Percentiles rank a stretch among this genome's conserved stretches.
Evolutionary conservation across 2,329 filamentous ascomycete species (phyloP).

Genomic region (Diaporthe caulivora): DNA sequence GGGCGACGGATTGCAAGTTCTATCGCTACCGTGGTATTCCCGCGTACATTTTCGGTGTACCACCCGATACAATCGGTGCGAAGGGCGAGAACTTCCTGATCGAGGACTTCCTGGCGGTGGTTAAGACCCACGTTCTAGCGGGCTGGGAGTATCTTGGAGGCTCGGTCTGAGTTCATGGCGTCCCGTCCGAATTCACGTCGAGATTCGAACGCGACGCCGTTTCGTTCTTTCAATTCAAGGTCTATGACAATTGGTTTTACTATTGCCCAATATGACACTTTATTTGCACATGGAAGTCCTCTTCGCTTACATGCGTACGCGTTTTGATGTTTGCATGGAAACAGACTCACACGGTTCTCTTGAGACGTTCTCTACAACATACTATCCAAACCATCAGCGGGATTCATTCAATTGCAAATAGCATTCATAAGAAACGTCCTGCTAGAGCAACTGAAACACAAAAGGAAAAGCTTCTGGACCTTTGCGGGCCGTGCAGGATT

Average conservation of each 20-base stretch:
- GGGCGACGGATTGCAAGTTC: constrained; percentile 56
- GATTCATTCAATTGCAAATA: not conserved
- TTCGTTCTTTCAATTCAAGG: too few relatives aligned
- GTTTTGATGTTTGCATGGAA: too few relatives aligned
- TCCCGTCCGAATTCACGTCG: too few relatives aligned
- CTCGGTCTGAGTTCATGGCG: constrained; percentile 6
- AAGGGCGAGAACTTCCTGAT: constrained; percentile 46
- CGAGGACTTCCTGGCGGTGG: constrained; percentile 47
- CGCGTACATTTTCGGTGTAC: constrained; percentile 51
- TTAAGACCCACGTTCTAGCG: constrained; percentile 48
- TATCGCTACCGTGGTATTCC: constrained; percentile 52
- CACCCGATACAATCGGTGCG: constrained; percentile 44
- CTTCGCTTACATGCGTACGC: too few relatives aligned
- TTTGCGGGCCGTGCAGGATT: not conserved
- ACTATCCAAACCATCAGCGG: not conserved
- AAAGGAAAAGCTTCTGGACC: not conserved
- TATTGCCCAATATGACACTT: too few relatives aligned
- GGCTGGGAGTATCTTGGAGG: constrained; percentile 46
- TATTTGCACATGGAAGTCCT: too few relatives aligned
- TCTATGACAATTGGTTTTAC: too few relatives aligned
- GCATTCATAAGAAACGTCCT: not conserved
- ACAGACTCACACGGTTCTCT: too few relatives aligned
- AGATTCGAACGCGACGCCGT: too few relatives aligned
- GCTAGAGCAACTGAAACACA: not conserved
- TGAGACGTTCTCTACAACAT: not conserved